phyloP scores from a whole-genome alignment of 768 basidiomycete genomes.

The Suillus subluteus region DNA sequence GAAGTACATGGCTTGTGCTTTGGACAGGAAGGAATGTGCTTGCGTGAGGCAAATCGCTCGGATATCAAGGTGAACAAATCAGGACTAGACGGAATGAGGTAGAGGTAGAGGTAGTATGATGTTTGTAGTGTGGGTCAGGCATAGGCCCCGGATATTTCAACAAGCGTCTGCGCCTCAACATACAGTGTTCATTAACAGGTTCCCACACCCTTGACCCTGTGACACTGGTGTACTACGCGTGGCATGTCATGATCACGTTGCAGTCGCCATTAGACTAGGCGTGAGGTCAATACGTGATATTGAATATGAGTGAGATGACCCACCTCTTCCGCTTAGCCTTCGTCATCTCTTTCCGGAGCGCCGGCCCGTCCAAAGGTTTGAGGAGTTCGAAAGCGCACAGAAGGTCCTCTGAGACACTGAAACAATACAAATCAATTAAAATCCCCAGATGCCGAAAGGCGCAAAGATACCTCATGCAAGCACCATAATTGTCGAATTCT shows the following conservation, averaged over 20 bases:
- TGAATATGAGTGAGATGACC: constrained; percentile 3
- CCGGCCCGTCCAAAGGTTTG: constrained; percentile 93
- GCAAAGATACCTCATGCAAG: constrained; percentile 80
- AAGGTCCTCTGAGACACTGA: constrained; percentile 93
- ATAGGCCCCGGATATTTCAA: constrained; percentile 28
- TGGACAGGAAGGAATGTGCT: constrained; percentile 29
- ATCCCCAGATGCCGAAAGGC: not conserved
- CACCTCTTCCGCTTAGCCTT: constrained; percentile 98
- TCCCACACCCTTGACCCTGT: constrained; percentile 9
- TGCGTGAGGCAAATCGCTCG: constrained; percentile 21
- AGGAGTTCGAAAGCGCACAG: constrained; percentile 97
- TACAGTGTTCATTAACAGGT: constrained; percentile 7
- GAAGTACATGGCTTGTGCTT: constrained; percentile 37
- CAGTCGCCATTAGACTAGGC: constrained; percentile 38
- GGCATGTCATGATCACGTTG: constrained; percentile 25
- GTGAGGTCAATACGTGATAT: constrained; percentile 10
- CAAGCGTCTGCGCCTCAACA: not conserved
- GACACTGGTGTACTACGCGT: constrained; percentile 1
- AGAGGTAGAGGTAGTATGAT: constrained; percentile 21
- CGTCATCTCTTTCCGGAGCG: constrained; percentile 96
- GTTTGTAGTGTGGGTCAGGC: constrained; percentile 30
- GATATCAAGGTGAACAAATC: constrained; percentile 34
- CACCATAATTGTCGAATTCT: constrained; percentile 96
- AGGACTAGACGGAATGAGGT: constrained; percentile 28
- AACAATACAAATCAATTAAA: constrained; percentile 21